Conservation (phyloP, 2,329 filamentous ascomycete genomes). For the Cordyceps sp. region DNA sequence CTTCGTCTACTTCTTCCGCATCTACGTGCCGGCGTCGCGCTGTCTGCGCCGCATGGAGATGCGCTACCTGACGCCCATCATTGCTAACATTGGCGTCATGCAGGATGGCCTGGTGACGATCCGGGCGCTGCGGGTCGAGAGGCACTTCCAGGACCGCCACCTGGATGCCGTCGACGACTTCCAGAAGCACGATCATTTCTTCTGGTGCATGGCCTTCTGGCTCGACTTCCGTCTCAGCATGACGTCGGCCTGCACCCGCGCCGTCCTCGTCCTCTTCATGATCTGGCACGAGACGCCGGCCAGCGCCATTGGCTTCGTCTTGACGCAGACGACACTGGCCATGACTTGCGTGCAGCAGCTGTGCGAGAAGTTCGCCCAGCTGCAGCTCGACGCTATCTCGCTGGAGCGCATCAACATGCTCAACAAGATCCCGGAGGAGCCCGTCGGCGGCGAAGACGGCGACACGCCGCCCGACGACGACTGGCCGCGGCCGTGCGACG, state of each 20-base stretch:
- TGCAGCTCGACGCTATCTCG: constrained; percentile 85
- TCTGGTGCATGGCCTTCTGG: constrained; percentile 81
- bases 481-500: constrained; percentile 59
- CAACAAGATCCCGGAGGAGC: constrained; percentile 61
- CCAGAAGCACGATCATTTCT: constrained; percentile 92
- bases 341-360: constrained; percentile 29
- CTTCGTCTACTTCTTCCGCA: constrained; percentile 59
- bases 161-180: constrained; percentile 73
- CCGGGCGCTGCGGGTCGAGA: constrained; percentile 63
- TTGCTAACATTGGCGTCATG: constrained; percentile 84
- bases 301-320: constrained; percentile 68
- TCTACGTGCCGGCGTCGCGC: constrained; percentile 70
- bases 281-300: constrained; percentile 59
- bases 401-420: constrained; percentile 78
- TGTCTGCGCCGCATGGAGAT: constrained; percentile 73
- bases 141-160: constrained; percentile 64
- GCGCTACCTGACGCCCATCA: constrained; percentile 73
- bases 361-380: constrained; percentile 64
- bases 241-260: constrained; percentile 52
- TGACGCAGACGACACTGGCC: constrained; percentile 33
- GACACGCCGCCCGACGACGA: constrained; percentile 52
- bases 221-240: constrained; percentile 55
- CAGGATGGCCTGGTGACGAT: constrained; percentile 77
- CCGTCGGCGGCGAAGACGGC: constrained; percentile 48
- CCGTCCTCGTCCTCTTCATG: constrained; percentile 57